Evolutionary conservation across 768 basidiomycete species (phyloP), one percentile per base, ranked within the genome.

Genomic region (Hygrocybe punicea): DNA sequence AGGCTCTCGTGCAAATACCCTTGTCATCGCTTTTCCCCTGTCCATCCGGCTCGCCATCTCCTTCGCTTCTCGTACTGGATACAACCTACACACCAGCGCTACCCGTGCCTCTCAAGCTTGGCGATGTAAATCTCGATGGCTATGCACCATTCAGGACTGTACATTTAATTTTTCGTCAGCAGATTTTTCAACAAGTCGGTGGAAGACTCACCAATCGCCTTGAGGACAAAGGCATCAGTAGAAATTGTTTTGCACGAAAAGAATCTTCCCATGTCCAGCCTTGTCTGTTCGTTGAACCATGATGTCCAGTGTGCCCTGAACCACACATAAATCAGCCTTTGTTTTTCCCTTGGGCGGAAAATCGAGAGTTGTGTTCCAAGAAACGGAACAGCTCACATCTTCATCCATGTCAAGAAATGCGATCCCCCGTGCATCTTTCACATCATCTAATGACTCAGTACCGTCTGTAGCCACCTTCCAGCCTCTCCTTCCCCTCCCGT

Each of bases 191-290:
- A 14, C 11, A 51, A 17, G 34, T 36, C 23, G 52, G 40, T 5
- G 6, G 24, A 46, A 8, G 21, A 72, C 84, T 44, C 42, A 96
- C 95, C 88, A 42, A 94, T 90, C 2, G 97, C 93, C 67, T 97
- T 98, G 52, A 98, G 78, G 82, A 98, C 98, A 78, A 99, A 99
- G 0, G 97, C 96, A 62, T 99, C 97, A 94, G 65, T 96, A 98
- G 65, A 95, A 91, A 70, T 98, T 98, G 67, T 99, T 99, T 73
- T 96, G 93, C 48, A 99, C 76, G 66, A 99, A 96, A 4, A 84
- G 65, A 16, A 91, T 73, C 42, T 80, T 83, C 13, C 87, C 87
- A 42, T 70, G 64, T 2, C 81, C 81, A 52, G 85, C 83, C 4
- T 74, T 73, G 2, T 93, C 93, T 0, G 85, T 84, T 40, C 97